Percentiles rank a stretch among this genome's conserved stretches.
These are phyloP conservation scores for Kodamaea plutei DNA, from an alignment of 1,139 yeast genomes.

Conservation along the genomic window DNA sequence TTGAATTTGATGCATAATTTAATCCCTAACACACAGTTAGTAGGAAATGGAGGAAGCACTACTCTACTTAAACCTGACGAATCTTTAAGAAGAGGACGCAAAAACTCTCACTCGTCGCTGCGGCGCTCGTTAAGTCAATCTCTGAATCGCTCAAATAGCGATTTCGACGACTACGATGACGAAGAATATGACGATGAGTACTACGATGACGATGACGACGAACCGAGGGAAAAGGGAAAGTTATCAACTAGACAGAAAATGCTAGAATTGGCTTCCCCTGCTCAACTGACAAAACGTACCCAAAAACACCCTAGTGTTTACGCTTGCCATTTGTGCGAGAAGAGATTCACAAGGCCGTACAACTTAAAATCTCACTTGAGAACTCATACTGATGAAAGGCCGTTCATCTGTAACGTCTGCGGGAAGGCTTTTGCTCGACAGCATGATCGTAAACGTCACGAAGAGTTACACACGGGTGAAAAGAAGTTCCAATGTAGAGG, in stretches of 20 bases:
- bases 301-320: constrained; percentile 78
- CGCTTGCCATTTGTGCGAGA: constrained; percentile 82
- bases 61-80: constrained; percentile 34
- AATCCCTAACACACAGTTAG: constrained; percentile 19
- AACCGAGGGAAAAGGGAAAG: constrained; percentile 6
- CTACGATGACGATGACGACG: constrained; percentile 9
- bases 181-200: constrained; percentile 11
- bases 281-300: constrained; percentile 47
- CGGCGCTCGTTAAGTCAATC: constrained; percentile 3
- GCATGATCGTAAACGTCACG: constrained; percentile 92
- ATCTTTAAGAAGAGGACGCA: constrained; percentile 31
- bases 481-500: constrained; percentile 87
- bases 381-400: constrained; percentile 93
- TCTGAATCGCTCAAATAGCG: constrained; percentile 14
- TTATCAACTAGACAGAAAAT: constrained; percentile 51
- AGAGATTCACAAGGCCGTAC: constrained; percentile 86
- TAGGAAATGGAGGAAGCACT: constrained; percentile 3
- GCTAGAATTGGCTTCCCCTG: constrained; percentile 58
- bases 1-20: constrained; percentile 2
- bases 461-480: constrained; percentile 87
- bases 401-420: constrained; percentile 80
- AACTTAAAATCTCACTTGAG: constrained; percentile 86
- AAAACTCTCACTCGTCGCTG: constrained; percentile 24
- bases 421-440: constrained; percentile 95
- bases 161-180: constrained; percentile 12